These are phyloP conservation scores for Neonectria faginata DNA, from an alignment of 2,329 filamentous ascomycete species.

Conservation along the genomic window DNA sequence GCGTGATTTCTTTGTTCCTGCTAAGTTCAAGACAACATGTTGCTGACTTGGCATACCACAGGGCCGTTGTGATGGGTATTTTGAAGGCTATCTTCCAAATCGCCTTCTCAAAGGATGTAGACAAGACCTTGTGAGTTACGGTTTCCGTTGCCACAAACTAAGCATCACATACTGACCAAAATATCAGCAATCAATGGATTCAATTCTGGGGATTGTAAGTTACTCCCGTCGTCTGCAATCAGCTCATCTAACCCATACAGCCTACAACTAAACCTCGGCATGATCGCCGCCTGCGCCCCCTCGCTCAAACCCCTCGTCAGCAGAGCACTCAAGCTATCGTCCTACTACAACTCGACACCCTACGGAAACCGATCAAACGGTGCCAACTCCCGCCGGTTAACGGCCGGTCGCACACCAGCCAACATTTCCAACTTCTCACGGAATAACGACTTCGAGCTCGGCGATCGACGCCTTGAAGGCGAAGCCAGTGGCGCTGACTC, in stretches of 20 bases:
- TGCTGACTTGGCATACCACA: constrained; percentile 25
- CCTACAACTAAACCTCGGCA: constrained; percentile 55
- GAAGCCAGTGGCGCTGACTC: not conserved
- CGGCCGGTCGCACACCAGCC: constrained; percentile 4
- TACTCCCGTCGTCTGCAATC: too few relatives aligned
- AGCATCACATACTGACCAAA: not conserved
- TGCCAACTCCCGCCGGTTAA: constrained; percentile 21
- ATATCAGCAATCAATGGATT: constrained; percentile 40
- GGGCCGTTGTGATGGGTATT: constrained; percentile 54
- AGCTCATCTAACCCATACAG: constrained; percentile 39
- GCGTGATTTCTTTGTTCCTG: constrained; percentile 19
- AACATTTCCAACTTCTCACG: constrained; percentile 17
- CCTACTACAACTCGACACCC: constrained; percentile 21
- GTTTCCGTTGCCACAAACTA: not conserved
- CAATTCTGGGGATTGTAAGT: constrained; percentile 52
- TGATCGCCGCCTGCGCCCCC: constrained; percentile 55
- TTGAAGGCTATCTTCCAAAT: constrained; percentile 55
- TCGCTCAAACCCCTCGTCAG: constrained; percentile 53
- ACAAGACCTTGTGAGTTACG: constrained; percentile 48
- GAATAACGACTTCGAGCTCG: constrained; percentile 29
- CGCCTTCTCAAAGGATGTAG: constrained; percentile 45
- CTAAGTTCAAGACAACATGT: not conserved
- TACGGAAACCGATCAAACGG: constrained; percentile 26
- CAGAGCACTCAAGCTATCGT: constrained; percentile 44
- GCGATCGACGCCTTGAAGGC: constrained; percentile 26